phyloP scores from a whole-genome alignment of 257 asterid species.

The Linaria vulgaris region DNA sequence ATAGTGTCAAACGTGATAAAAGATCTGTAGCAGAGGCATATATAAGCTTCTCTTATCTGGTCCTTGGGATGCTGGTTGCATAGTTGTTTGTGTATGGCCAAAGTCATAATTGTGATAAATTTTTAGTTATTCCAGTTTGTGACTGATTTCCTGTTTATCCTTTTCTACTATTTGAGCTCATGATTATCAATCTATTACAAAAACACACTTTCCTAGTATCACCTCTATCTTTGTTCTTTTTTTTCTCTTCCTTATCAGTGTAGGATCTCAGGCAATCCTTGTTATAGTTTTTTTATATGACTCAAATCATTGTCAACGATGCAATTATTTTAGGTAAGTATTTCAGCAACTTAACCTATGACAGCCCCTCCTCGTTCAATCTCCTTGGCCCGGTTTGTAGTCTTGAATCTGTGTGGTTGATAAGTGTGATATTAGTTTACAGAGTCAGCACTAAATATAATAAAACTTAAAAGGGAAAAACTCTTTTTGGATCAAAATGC shows the following conservation, averaged over 20 bases:
- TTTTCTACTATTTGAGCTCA: constrained; percentile 16
- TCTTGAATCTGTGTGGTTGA: neutral
- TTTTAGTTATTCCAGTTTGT: neutral
- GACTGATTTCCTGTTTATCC: constrained; percentile 16
- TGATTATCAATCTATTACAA: constrained; percentile 5
- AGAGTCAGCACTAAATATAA: neutral
- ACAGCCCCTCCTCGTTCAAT: neutral
- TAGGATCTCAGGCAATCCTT: neutral
- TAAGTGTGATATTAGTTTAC: neutral
- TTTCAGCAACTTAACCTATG: neutral
- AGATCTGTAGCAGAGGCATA: constrained; percentile 3
- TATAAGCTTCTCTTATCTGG: neutral
- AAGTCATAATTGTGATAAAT: neutral
- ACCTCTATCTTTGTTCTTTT: constrained; percentile 6
- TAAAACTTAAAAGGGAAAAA: neutral
- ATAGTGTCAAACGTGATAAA: constrained; percentile 8
- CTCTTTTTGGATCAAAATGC: neutral
- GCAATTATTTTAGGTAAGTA: neutral
- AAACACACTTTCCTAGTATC: neutral
- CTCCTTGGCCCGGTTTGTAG: constrained; percentile 10
- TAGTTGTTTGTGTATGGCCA: constrained; percentile 15
- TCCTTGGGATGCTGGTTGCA: neutral
- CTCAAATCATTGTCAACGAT: neutral
- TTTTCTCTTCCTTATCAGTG: neutral
- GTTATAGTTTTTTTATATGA: neutral